These are phyloP conservation scores for Neoboletus magnificus DNA, from an alignment of 768 basidiomycete species.

Conservation along the genomic window DNA sequence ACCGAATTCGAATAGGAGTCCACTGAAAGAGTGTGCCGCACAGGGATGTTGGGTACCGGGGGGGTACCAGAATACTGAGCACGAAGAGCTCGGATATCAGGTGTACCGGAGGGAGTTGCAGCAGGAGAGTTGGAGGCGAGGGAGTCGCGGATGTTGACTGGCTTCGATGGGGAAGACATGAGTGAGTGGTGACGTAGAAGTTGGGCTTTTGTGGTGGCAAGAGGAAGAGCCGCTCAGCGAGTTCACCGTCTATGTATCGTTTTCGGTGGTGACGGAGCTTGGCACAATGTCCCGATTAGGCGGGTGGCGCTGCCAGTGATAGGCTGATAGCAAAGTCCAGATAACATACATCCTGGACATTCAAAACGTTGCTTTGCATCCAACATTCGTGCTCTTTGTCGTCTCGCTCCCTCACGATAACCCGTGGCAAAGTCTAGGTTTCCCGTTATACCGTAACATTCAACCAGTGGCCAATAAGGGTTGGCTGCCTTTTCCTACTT, in stretches of 20 bases:
- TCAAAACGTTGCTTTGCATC: not conserved
- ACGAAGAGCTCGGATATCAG: conserved; percentile 61
- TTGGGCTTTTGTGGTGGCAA: not conserved
- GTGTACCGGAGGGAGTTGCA: conserved; percentile 47
- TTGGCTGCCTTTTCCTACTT: not conserved
- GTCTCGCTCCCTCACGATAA: not conserved
- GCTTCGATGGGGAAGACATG: conserved; percentile 57
- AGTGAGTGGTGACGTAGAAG: not conserved
- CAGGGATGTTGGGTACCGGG: conserved; percentile 49
- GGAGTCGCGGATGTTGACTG: conserved; percentile 45
- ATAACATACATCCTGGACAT: not conserved
- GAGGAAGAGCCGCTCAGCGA: not conserved
- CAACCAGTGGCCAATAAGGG: not conserved
- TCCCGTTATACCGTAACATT: not conserved
- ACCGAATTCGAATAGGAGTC: conserved; percentile 7
- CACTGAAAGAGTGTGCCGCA: conserved; percentile 51
- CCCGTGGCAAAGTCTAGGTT: not conserved
- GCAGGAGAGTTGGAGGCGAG: conserved; percentile 13
- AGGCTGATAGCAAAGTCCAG: not conserved
- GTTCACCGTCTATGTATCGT: not conserved
- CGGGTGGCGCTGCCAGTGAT: not conserved
- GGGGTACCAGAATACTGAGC: conserved; percentile 62
- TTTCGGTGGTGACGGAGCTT: not conserved
- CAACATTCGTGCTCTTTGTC: too few species aligned
- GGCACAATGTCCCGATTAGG: not conserved